Evolutionary conservation across 2,329 filamentous ascomycete genomes (phyloP).

Genomic region (Zarea fungicola): DNA sequence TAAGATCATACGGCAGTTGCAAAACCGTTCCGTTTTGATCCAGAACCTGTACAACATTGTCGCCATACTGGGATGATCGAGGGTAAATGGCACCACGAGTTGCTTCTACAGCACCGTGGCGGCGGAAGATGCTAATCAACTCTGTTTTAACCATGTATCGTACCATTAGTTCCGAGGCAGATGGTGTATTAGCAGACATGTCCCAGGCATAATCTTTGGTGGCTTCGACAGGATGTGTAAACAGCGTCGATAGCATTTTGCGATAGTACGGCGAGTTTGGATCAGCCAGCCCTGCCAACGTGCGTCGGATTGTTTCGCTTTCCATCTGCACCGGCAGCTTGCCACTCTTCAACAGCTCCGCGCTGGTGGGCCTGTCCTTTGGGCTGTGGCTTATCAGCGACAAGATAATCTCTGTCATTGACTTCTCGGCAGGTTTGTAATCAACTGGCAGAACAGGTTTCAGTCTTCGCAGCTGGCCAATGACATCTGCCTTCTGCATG

Average conservation of each 20-base stretch:
- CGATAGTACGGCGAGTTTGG: conserved; percentile 82
- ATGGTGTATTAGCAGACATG: conserved; percentile 53
- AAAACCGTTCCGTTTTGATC: conserved; percentile 81
- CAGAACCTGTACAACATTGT: conserved; percentile 72
- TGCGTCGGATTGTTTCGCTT: conserved; percentile 81
- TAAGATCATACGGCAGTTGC: conserved; percentile 91
- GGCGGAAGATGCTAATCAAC: conserved; percentile 72
- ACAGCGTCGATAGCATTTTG: conserved; percentile 82
- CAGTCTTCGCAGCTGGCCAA: conserved; percentile 64
- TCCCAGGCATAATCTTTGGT: conserved; percentile 80
- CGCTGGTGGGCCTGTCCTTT: conserved; percentile 73
- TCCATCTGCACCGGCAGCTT: conserved; percentile 89
- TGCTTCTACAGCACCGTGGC: conserved; percentile 82
- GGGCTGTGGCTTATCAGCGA: conserved; percentile 79
- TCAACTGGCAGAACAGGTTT: conserved; percentile 65
- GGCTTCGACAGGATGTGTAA: conserved; percentile 68
- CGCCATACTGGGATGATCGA: conserved; percentile 68
- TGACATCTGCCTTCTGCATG: conserved; percentile 58
- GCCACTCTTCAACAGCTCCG: conserved; percentile 76
- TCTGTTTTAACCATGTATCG: conserved; percentile 70
- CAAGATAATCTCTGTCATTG: conserved; percentile 71
- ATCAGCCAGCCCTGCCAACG: conserved; percentile 74
- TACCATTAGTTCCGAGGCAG: conserved; percentile 59
- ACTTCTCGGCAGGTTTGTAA: conserved; percentile 65
- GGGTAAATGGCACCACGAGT: conserved; percentile 74